Evolutionary conservation across 345 rosid species (phyloP).

Genomic region (Populus alba): DNA sequence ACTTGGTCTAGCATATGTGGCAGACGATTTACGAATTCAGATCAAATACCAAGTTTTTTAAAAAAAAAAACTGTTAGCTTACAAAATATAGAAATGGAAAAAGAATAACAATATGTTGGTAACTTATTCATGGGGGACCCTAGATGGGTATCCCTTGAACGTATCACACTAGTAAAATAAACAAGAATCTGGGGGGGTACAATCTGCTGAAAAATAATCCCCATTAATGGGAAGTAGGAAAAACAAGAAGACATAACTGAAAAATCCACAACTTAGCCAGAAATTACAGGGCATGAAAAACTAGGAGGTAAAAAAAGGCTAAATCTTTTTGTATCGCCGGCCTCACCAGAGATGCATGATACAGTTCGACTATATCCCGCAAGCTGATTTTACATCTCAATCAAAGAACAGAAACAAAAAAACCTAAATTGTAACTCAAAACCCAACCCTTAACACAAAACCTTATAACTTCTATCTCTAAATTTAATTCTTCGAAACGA

Average conservation of each 20-base stretch:
- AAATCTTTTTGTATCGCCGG: constrained; percentile 47
- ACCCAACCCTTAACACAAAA: constrained; percentile 62
- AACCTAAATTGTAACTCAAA: constrained; percentile 43
- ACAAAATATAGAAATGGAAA: constrained; percentile 12
- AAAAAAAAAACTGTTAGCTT: constrained; percentile 19
- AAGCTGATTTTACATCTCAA: constrained; percentile 78
- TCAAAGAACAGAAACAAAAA: constrained; percentile 38
- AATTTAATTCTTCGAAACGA: constrained; percentile 48
- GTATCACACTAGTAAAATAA: constrained; percentile 49
- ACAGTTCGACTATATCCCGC: constrained; percentile 59
- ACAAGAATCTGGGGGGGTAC: constrained; percentile 44
- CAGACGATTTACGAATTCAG: background rate
- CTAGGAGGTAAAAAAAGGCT: constrained; percentile 21
- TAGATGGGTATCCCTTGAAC: constrained; percentile 39
- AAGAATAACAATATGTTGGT: constrained; percentile 31
- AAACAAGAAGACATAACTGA: constrained; percentile 42
- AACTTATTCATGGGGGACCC: constrained; percentile 50
- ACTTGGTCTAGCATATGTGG: background rate
- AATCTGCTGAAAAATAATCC: constrained; percentile 42
- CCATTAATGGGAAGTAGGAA: constrained; percentile 27
- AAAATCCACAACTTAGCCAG: constrained; percentile 40
- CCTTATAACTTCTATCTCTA: constrained; percentile 47
- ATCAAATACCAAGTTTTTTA: constrained; percentile 18
- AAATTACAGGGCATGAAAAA: constrained; percentile 30
- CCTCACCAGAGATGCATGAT: constrained; percentile 78